These are phyloP conservation scores for Neurospora tetrasperma DNA, from an alignment of 495 filamentous ascomycete genomes.

Conservation along the genomic window DNA sequence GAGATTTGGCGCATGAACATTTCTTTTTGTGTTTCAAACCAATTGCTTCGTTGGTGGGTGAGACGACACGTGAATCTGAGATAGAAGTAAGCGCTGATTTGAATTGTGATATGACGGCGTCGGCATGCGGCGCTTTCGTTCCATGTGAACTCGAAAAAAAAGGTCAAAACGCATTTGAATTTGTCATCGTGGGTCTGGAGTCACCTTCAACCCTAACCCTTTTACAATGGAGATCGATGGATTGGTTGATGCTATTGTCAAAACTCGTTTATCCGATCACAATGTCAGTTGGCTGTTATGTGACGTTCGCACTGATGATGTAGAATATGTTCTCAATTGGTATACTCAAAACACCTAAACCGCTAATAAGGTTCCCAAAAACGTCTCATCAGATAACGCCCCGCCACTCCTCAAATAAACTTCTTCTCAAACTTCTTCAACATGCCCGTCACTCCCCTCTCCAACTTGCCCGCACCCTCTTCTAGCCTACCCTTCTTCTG, in stretches of 20 bases:
- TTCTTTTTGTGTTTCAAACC: not conserved
- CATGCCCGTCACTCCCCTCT: slow-evolving; percentile 69
- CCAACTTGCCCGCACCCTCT: slow-evolving; percentile 54
- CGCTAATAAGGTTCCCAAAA: not conserved
- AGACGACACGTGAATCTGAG: too few relatives aligned
- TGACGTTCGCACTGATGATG: not conserved
- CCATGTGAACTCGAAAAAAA: not conserved
- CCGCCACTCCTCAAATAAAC: slow-evolving; percentile 37
- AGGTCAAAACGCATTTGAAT: not conserved
- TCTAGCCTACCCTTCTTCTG: slow-evolving; percentile 54
- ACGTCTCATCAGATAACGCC: not conserved
- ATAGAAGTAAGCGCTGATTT: not conserved
- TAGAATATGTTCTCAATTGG: not conserved
- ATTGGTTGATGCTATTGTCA: not conserved
- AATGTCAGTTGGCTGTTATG: not conserved
- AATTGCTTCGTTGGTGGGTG: not conserved
- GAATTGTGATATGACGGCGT: not conserved
- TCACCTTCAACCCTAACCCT: not conserved
- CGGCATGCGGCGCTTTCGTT: not conserved
- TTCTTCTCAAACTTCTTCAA: slow-evolving; percentile 87
- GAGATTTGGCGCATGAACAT: slow-evolving; percentile 17
- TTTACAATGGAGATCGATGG: not conserved
- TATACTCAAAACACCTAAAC: not conserved
- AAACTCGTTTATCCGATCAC: not conserved
- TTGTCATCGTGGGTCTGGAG: not conserved